These are phyloP conservation scores for Fremontodendron californicum DNA, from an alignment of 345 rosid genomes.

Conservation along the genomic window DNA sequence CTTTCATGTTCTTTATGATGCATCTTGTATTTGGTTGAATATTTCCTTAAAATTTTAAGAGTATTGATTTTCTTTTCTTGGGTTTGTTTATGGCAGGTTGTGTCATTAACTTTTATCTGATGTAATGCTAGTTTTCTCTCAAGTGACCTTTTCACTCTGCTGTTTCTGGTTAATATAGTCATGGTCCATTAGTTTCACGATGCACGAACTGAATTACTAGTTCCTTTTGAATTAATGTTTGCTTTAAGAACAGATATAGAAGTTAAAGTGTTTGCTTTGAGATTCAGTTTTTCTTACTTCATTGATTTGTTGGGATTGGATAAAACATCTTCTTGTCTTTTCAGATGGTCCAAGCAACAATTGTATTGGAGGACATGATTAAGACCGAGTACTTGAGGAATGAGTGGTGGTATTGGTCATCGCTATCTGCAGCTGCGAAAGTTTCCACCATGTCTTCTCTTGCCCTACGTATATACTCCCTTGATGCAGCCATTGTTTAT, in stretches of 20 bases:
- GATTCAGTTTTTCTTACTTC: not conserved
- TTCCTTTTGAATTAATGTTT: not conserved
- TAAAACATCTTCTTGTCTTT: not conserved
- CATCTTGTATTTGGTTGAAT: not conserved
- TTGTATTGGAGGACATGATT: slow-evolving; percentile 84
- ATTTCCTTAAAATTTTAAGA: not conserved
- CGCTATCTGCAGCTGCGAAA: slow-evolving; percentile 84
- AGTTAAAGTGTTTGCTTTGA: not conserved
- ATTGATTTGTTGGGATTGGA: slow-evolving; percentile 1
- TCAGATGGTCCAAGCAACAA: slow-evolving; percentile 90
- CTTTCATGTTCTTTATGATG: not conserved
- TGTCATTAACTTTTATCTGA: not conserved
- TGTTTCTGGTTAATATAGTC: not conserved
- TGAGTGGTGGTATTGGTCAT: slow-evolving; percentile 99
- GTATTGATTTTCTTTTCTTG: not conserved
- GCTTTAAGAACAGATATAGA: not conserved
- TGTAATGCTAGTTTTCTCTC: not conserved
- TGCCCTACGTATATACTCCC: slow-evolving; percentile 74
- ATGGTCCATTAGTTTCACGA: not conserved
- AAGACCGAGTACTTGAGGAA: slow-evolving; percentile 69
- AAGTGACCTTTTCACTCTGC: not conserved
- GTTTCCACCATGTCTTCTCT: slow-evolving; percentile 74
- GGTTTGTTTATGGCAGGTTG: not conserved
- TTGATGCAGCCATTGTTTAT: slow-evolving; percentile 75
- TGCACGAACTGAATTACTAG: not conserved